Conservation (phyloP, 345 rosid genomes). For the Moricandia moricandioides region DNA sequence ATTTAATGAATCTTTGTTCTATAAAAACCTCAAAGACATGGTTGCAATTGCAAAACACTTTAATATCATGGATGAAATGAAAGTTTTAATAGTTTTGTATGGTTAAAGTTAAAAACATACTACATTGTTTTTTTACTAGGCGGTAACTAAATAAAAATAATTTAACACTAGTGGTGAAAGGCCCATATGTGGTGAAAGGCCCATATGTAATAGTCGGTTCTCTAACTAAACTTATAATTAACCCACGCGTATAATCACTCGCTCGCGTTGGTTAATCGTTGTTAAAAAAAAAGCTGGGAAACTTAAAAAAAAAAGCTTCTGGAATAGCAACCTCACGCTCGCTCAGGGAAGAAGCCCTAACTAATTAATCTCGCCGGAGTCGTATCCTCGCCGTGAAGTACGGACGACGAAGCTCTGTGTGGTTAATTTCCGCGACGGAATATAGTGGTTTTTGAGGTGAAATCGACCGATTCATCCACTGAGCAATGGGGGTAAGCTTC, state of each 20-base stretch:
- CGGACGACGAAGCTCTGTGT: neutral
- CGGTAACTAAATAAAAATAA: no score
- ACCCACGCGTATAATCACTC: neutral
- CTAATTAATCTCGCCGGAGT: neutral
- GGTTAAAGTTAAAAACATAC: neutral
- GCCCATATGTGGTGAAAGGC: conserved; percentile 12
- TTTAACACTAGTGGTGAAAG: neutral
- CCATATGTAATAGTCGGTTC: neutral
- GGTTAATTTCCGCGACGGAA: neutral
- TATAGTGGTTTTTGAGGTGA: neutral
- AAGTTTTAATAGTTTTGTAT: neutral
- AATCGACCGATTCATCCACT: conserved; percentile 5
- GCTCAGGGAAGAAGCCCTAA: conserved; percentile 13
- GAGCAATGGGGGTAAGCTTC: conserved; percentile 32
- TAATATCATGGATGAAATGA: neutral
- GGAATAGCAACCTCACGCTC: conserved; percentile 11
- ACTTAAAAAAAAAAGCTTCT: neutral
- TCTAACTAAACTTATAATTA: neutral
- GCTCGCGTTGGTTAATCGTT: conserved; percentile 13
- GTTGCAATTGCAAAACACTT: no score
- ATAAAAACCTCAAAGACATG: no score
- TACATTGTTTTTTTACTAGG: neutral
- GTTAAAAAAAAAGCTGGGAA: neutral
- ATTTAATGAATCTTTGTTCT: no score
- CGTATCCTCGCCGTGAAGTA: neutral